A percentile compares a stretch with the other conserved stretches of the same genome.
Evolutionary conservation across 495 filamentous ascomycete genomes (phyloP).

Genomic region (Corynascus novoguineensis): DNA sequence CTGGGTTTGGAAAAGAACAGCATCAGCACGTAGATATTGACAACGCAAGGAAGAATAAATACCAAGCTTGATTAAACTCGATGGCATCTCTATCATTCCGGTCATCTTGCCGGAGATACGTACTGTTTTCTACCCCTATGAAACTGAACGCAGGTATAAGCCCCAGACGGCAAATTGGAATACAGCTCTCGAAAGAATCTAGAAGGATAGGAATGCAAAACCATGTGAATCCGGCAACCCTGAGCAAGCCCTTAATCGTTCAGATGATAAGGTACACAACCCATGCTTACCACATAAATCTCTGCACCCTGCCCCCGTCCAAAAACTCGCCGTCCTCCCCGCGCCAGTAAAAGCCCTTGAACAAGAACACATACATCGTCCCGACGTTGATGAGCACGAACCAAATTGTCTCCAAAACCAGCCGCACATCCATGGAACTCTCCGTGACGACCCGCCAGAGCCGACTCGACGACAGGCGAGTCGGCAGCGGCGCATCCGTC

Average conservation of each 20-base stretch:
- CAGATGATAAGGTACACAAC: too few relatives aligned
- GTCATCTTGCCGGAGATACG: too few relatives aligned
- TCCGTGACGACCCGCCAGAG: neutral
- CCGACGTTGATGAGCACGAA: constrained; percentile 64
- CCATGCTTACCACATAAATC: constrained; percentile 81
- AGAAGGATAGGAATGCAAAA: too few relatives aligned
- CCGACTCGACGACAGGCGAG: neutral
- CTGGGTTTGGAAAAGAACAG: neutral
- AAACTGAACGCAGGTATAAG: too few relatives aligned
- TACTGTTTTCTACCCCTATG: too few relatives aligned
- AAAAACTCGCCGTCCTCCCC: constrained; percentile 39
- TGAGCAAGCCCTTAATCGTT: too few relatives aligned
- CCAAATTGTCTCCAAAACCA: constrained; percentile 73
- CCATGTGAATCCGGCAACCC: too few relatives aligned
- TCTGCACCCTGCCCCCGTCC: constrained; percentile 73
- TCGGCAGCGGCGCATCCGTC: neutral
- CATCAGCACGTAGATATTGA: neutral
- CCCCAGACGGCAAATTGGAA: too few relatives aligned
- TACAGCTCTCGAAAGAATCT: too few relatives aligned
- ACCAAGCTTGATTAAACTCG: neutral
- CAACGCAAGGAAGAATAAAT: neutral
- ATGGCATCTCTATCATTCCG: neutral
- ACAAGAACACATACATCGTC: constrained; percentile 78
- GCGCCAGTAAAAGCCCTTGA: constrained; percentile 72
- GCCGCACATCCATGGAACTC: constrained; percentile 27